Conservation (phyloP, 768 basidiomycete species). For the Panellus pusillus region DNA sequence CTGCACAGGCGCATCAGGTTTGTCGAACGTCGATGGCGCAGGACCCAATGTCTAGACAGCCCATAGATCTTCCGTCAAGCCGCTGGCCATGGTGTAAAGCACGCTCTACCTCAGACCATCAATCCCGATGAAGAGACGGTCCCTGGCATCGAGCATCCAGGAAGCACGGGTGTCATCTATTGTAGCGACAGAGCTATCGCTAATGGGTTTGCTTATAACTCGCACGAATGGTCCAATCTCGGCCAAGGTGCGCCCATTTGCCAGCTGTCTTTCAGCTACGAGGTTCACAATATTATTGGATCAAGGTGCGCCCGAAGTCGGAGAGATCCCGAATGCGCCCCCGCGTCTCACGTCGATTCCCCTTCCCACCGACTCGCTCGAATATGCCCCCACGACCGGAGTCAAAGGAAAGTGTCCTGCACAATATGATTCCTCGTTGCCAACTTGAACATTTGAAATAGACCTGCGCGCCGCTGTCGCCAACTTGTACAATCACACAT, state of each 20-base stretch:
- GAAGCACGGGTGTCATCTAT: slow-evolving; percentile 68
- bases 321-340: slow-evolving; percentile 75
- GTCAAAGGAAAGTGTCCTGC: slow-evolving; percentile 59
- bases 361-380: slow-evolving; percentile 69
- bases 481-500: slow-evolving; percentile 83
- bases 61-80: slow-evolving; percentile 72
- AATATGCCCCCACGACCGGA: slow-evolving; percentile 93
- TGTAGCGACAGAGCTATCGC: slow-evolving; percentile 95
- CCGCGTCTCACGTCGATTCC: slow-evolving; percentile 64
- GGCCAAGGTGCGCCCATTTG: slow-evolving; percentile 85
- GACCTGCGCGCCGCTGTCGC: slow-evolving; percentile 89
- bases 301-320: slow-evolving; percentile 85
- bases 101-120: slow-evolving; percentile 63
- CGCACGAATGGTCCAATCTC: slow-evolving; percentile 83
- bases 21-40: not conserved
- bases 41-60: slow-evolving; percentile 1
- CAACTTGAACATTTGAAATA: too few relatives aligned
- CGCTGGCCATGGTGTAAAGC: slow-evolving; percentile 69
- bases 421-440: slow-evolving; percentile 7
- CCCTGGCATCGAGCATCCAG: slow-evolving; percentile 82
- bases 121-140: slow-evolving; percentile 89
- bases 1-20: slow-evolving; percentile 66
- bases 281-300: too few relatives aligned
- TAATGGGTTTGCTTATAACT: slow-evolving; percentile 83
- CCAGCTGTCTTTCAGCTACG: too few relatives aligned